Percentiles rank a stretch among this genome's conserved stretches.
These are phyloP conservation scores for Diplodia corticola DNA, from an alignment of 2,329 filamentous ascomycete species.

Conservation along the genomic window DNA sequence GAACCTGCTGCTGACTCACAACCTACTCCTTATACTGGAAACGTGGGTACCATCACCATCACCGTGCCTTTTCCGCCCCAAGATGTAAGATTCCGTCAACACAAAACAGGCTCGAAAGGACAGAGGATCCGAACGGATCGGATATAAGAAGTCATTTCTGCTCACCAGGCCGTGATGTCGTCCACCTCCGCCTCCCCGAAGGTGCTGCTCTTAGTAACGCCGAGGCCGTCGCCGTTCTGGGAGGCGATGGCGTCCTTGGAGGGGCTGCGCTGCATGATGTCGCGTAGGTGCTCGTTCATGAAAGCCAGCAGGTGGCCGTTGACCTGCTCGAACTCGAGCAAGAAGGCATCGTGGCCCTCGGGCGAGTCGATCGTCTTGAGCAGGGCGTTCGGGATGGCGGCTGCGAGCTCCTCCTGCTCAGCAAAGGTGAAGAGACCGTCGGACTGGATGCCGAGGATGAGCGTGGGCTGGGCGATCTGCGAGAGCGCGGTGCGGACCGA, in stretches of 20 bases:
- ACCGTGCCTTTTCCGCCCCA: neutral
- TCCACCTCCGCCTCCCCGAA: conserved; percentile 96
- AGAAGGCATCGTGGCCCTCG: conserved; percentile 94
- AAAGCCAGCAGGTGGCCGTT: conserved; percentile 85
- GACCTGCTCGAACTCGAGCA: conserved; percentile 96
- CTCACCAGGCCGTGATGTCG: conserved; percentile 90
- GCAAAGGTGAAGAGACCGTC: conserved; percentile 97
- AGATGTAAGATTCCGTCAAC: neutral
- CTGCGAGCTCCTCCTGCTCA: conserved; percentile 89
- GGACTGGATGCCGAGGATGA: conserved; percentile 91
- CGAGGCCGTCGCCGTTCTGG: conserved; percentile 47
- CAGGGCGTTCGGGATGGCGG: conserved; percentile 72
- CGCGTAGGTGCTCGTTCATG: conserved; percentile 75
- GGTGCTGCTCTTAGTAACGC: conserved; percentile 80
- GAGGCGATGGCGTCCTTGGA: conserved; percentile 35
- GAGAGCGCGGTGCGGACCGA: conserved; percentile 68
- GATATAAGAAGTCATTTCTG: neutral
- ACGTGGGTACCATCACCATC: neutral
- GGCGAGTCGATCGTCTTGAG: conserved; percentile 88
- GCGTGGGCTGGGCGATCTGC: conserved; percentile 81
- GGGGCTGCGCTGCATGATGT: conserved; percentile 72
- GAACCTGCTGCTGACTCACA: too few species aligned
- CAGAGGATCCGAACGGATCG: neutral
- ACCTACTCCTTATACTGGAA: neutral
- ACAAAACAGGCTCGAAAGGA: neutral